These are phyloP conservation scores for Cavenderia fasciculata DNA, from an alignment of 78 protist species.

Conservation along the genomic window DNA sequence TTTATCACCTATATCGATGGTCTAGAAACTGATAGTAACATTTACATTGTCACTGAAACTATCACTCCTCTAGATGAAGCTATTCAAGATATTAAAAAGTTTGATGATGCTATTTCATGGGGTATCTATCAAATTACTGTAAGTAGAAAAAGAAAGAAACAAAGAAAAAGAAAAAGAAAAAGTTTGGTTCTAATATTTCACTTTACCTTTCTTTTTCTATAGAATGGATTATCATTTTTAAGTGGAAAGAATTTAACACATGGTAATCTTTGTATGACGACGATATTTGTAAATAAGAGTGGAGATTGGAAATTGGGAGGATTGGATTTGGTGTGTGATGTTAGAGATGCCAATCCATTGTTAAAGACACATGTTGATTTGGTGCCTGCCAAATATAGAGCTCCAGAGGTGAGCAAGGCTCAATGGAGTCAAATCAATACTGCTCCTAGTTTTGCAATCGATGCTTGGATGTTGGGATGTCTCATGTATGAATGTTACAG, in stretches of 20 bases:
- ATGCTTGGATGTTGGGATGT: constrained; percentile 81
- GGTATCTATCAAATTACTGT: constrained; percentile 83
- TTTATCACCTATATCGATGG: constrained; percentile 77
- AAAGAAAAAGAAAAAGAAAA: not conserved
- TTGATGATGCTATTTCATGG: constrained; percentile 73
- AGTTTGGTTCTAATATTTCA: not conserved
- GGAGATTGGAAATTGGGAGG: constrained; percentile 90
- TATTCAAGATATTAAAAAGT: constrained; percentile 52
- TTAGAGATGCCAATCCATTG: constrained; percentile 15
- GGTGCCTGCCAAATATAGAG: constrained; percentile 64
- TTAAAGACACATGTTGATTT: constrained; percentile 40
- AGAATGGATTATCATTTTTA: constrained; percentile 80
- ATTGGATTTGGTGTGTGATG: constrained; percentile 69
- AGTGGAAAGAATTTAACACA: constrained; percentile 74
- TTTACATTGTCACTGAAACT: constrained; percentile 78
- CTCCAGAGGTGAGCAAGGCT: constrained; percentile 62
- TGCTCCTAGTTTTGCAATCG: constrained; percentile 33
- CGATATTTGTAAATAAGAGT: constrained; percentile 70
- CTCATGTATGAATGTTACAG: constrained; percentile 65
- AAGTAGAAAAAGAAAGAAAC: not conserved
- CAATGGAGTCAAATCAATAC: constrained; percentile 42
- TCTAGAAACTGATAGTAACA: constrained; percentile 35
- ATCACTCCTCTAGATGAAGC: constrained; percentile 60
- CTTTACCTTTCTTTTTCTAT: not conserved
- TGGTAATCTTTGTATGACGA: constrained; percentile 70